Percentiles rank a stretch among this genome's conserved stretches.
Evolutionary conservation across 2,329 filamentous ascomycete genomes (phyloP).

Genomic region (Aspergillus sp.): DNA sequence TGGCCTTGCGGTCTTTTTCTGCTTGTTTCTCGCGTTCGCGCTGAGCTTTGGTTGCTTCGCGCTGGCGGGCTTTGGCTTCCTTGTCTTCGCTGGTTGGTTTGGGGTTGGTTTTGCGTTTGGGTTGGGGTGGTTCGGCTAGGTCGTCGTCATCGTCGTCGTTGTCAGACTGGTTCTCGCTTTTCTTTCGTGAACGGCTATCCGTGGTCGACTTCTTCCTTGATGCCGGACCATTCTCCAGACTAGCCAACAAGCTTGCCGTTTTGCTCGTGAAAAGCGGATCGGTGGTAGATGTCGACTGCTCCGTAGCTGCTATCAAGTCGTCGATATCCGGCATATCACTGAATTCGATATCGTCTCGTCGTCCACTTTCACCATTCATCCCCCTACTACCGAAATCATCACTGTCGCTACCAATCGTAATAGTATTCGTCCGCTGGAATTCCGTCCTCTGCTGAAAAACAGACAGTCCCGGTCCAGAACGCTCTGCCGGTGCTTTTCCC

Average conservation of each 20-base stretch:
- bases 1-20: conserved; percentile 44
- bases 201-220: conserved; percentile 1
- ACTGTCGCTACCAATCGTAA: conserved; percentile 31
- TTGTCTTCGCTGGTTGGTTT: conserved; percentile 25
- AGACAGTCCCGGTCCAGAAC: too few species aligned
- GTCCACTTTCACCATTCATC: conserved; percentile 3
- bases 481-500: neutral
- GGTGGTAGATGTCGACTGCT: conserved; percentile 10
- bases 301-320: conserved; percentile 17
- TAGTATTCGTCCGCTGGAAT: conserved; percentile 19
- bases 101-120: conserved; percentile 35
- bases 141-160: conserved; percentile 11
- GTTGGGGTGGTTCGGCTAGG: conserved; percentile 40
- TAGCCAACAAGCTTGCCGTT: conserved; percentile 34
- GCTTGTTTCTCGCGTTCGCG: conserved; percentile 48
- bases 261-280: conserved; percentile 28
- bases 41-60: conserved; percentile 42
- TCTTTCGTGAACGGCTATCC: conserved; percentile 4
- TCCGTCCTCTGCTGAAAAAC: neutral
- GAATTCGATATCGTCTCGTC: conserved; percentile 23
- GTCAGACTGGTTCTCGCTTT: conserved; percentile 1
- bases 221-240: conserved; percentile 15
- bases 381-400: conserved; percentile 6
- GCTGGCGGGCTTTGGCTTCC: conserved; percentile 46
- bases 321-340: conserved; percentile 24